Base-by-base conservation (phyloP, 306 rosid species). In the Cicer chorassanicum region DNA sequence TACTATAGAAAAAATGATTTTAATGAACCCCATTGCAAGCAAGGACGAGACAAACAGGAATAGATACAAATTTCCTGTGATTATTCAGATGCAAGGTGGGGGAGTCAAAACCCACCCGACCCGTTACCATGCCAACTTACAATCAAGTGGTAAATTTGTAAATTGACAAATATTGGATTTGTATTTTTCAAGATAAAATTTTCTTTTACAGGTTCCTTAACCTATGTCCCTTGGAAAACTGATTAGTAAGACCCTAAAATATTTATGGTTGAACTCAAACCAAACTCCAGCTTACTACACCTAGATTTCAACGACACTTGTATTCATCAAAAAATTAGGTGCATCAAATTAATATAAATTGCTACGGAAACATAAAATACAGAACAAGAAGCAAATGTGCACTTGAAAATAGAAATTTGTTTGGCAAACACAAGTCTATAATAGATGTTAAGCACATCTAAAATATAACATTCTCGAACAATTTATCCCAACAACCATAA, bases 401-500 rank as follows among this genome's bases (percentile, higher is more conserved):
- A 82, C 69, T 43, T 67, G 74, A 63, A 59, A 74, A 62, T 75
- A 43, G 74, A 75, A 75, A 79, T 73, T 70, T 78, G 90, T 80
- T 81, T 59, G 74, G 76, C 70, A 80, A 66, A 73, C 78, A 84
- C 74, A 81, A 68, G 72, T 80, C 65, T 75, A 82, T 82, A 80
- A 80, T 63, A 46, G 70, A 90, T 61, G 84, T 80, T 89, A 80
- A 63, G 50, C 61, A 87, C 95, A 88, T 86, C 80, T 79, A 75
- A 73, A 76, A 81, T 72, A 81, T 64, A 82, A 68, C 75, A 84
- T 77, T 82, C 77, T 87, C 73, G 75, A 83, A 64, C 64, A 76
- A 86, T 76, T 72, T 78, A 86, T 75, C 84, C 79, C 84, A 83
- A 84, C 87, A 83, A 82, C 82, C 89, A 89, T 75, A 85, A 79